These are phyloP conservation scores for Fusarium illudens DNA, from an alignment of 2,329 filamentous ascomycete genomes.

Conservation along the genomic window DNA sequence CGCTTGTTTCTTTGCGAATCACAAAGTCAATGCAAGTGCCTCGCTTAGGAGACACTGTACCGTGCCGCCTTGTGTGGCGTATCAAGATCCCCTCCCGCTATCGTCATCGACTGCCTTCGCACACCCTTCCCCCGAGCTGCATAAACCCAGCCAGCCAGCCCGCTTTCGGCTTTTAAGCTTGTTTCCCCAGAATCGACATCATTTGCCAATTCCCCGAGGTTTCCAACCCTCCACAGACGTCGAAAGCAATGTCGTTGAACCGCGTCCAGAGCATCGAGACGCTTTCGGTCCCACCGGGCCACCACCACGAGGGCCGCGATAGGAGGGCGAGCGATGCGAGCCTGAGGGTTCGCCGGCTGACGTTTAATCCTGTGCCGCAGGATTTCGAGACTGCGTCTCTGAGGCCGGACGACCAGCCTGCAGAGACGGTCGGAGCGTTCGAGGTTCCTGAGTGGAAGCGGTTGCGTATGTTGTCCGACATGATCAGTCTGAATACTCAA, in stretches of 20 bases:
- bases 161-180: background rate
- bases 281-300: constrained; percentile 46
- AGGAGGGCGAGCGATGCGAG: constrained; percentile 57
- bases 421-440: constrained; percentile 61
- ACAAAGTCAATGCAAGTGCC: constrained; percentile 5
- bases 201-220: background rate
- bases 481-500: background rate
- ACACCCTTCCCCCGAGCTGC: constrained; percentile 4
- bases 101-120: constrained; percentile 30
- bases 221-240: background rate
- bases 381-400: constrained; percentile 57
- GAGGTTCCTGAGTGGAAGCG: constrained; percentile 64
- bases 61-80: constrained; percentile 20
- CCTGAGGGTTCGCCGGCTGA: constrained; percentile 58
- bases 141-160: constrained; percentile 4
- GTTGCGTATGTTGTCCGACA: constrained; percentile 51
- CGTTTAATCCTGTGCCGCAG: constrained; percentile 64
- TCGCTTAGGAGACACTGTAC: constrained; percentile 19
- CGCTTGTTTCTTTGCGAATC: constrained; percentile 7
- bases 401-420: constrained; percentile 48
- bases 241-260: constrained; percentile 59
- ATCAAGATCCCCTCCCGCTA: constrained; percentile 22
- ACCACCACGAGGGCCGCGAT: constrained; percentile 41
- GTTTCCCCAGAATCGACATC: background rate
- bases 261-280: constrained; percentile 63